Conservation (phyloP, 2,329 filamentous ascomycete species). For the Hypoxylon sp. region DNA sequence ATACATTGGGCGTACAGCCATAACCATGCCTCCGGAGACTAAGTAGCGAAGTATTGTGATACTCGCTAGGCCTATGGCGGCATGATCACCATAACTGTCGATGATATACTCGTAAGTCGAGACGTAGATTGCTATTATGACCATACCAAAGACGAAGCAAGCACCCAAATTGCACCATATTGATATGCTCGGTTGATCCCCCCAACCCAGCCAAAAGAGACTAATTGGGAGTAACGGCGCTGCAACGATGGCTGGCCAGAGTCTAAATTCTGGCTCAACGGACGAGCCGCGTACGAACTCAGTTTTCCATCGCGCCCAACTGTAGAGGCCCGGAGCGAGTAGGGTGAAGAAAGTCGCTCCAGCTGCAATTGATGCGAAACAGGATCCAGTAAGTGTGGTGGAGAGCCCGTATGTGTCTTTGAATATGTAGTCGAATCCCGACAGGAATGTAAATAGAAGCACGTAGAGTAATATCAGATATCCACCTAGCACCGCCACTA, state of each 20-base stretch:
- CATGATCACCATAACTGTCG: slow-evolving; percentile 68
- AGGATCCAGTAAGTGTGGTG: slow-evolving; percentile 61
- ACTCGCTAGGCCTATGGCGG: slow-evolving; percentile 56
- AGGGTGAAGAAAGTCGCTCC: slow-evolving; percentile 58
- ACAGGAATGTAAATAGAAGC: slow-evolving; percentile 63
- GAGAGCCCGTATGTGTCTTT: slow-evolving; percentile 63
- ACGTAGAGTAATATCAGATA: slow-evolving; percentile 65
- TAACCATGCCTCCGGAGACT: slow-evolving; percentile 58
- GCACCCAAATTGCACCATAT: slow-evolving; percentile 58
- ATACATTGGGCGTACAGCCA: slow-evolving; percentile 59
- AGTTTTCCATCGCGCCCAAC: slow-evolving; percentile 60
- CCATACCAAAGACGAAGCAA: slow-evolving; percentile 67
- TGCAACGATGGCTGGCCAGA: slow-evolving; percentile 63
- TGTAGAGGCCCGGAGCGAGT: slow-evolving; percentile 63
- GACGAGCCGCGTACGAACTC: slow-evolving; percentile 57
- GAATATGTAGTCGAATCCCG: slow-evolving; percentile 68
- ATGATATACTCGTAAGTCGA: slow-evolving; percentile 71
- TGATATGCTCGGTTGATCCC: slow-evolving; percentile 54
- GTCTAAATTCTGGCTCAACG: slow-evolving; percentile 67
- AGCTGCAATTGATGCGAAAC: slow-evolving; percentile 62
- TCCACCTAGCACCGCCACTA: slow-evolving; percentile 62
- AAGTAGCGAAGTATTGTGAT: slow-evolving; percentile 55
- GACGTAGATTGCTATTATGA: slow-evolving; percentile 66
- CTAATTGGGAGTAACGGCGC: slow-evolving; percentile 60
- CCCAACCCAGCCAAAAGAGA: slow-evolving; percentile 74